phyloP scores from a whole-genome alignment of 164 flowering plant species.

The Tinospora cordifolia region DNA sequence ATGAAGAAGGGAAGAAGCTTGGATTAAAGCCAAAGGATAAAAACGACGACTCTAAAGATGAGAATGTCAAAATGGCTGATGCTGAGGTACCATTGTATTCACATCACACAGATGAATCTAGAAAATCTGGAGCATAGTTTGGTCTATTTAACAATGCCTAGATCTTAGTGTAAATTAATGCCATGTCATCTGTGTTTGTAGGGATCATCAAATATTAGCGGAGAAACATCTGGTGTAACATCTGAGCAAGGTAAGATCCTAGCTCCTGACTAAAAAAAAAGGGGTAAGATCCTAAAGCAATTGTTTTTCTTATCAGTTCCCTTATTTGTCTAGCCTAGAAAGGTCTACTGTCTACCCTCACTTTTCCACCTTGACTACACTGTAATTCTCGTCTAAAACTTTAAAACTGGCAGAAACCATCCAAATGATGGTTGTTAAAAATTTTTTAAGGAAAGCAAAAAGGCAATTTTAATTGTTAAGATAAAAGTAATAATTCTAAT shows the following conservation, averaged over 20 bases:
- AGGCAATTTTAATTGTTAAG: too few relatives aligned
- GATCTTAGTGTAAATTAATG: neutral
- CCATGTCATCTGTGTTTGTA: conserved; percentile 16
- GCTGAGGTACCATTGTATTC: conserved; percentile 41
- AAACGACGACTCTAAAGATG: conserved; percentile 41
- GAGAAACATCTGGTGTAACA: conserved; percentile 35
- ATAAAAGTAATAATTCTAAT: too few relatives aligned
- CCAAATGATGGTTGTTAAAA: too few relatives aligned
- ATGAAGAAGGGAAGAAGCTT: conserved; percentile 75
- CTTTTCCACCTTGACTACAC: too few relatives aligned
- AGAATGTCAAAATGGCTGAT: conserved; percentile 69
- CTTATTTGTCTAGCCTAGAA: too few relatives aligned
- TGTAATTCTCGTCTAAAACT: too few relatives aligned
- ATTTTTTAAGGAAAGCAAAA: too few relatives aligned
- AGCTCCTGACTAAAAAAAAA: too few relatives aligned
- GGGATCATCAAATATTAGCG: conserved; percentile 62
- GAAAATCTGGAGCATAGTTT: neutral
- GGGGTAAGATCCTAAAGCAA: conserved; percentile 27
- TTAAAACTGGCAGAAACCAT: too few relatives aligned
- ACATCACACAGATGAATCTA: neutral
- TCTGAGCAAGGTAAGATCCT: conserved; percentile 39
- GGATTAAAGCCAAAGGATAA: conserved; percentile 58
- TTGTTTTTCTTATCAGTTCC: neutral
- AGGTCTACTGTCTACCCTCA: too few relatives aligned
- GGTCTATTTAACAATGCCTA: neutral